Evolutionary conservation across 352 stramenopile genomes (phyloP), one percentile per base, ranked within the genome.

Genomic region (Thalassiosira hispida): DNA sequence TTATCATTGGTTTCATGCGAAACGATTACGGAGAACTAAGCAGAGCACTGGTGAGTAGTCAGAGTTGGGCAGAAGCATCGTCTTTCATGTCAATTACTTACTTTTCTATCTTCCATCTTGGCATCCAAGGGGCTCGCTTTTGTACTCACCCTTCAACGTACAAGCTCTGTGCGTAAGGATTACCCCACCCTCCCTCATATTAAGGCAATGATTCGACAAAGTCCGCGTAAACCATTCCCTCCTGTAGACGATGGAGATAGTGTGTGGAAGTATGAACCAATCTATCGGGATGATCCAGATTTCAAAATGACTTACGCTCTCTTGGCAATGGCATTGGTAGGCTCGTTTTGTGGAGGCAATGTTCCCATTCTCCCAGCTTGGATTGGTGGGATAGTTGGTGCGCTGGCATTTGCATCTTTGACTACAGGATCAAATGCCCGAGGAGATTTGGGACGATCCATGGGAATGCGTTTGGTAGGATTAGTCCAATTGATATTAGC

Each of bases 301-400:
- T 93, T 92, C 65, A 79, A 84, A 14, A 92, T 92, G 84, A 73
- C 84, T 18, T 89, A 87, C 66, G 75, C 73, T 25, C 29, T 91
- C 0, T 63, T 89, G 25, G 73, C 73, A 22, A 91, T 93, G 86
- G 76, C 76, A 5, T 62, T 92, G 33, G 73, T 93, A 0, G 88
- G 88, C 9, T 85, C 71, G 22, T 78, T 84, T 23, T 86, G 79
- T 64, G 88, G 88, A 44, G 86, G 84, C 4, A 90, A 90, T 73
- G 38, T 93, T 0, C 84, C 86, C 5, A 64, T 93, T 11, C 64
- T 93, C 31, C 88, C 88, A 1, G 73, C 77, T 20, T 93, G 88
- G 88, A 84, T 93, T 35, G 88, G 88, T 33, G 77, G 75, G 9
- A 73, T 91, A 20, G 63, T 69, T 8, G 88, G 88, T 27, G 84